These are phyloP conservation scores for Lophium mytilinum DNA, from an alignment of 495 filamentous ascomycete genomes.

Conservation along the genomic window DNA sequence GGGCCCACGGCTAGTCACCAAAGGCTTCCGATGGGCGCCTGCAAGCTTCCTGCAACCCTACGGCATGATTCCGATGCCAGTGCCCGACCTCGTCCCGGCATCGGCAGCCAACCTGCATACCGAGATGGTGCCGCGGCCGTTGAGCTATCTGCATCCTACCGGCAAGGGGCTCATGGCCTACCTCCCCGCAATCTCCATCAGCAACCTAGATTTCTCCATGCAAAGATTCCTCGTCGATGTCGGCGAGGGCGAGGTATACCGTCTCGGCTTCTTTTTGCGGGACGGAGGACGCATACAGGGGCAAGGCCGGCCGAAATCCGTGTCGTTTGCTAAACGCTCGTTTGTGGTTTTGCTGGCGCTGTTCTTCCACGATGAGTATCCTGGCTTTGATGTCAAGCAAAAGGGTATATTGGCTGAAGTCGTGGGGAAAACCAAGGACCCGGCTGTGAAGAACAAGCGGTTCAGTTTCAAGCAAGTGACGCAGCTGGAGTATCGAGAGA, in stretches of 20 bases:
- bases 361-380: background rate
- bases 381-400: background rate
- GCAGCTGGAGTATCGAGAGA: background rate
- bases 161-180: background rate
- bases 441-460: background rate
- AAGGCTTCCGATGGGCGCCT: conserved; percentile 6
- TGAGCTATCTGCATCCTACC: background rate
- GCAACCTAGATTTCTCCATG: background rate
- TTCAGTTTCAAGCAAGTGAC: background rate
- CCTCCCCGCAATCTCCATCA: background rate
- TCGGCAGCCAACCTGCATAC: background rate
- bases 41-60: background rate
- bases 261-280: background rate
- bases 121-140: background rate
- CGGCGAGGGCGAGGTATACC: background rate
- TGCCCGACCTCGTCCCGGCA: background rate
- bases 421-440: background rate
- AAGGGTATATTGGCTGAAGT: background rate
- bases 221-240: background rate
- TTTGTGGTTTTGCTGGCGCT: background rate
- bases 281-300: background rate
- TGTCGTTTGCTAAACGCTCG: background rate
- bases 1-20: background rate
- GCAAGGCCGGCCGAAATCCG: background rate
- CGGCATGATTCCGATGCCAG: background rate